phyloP scores from a whole-genome alignment of 768 basidiomycete genomes.

The Trametes maxima region DNA sequence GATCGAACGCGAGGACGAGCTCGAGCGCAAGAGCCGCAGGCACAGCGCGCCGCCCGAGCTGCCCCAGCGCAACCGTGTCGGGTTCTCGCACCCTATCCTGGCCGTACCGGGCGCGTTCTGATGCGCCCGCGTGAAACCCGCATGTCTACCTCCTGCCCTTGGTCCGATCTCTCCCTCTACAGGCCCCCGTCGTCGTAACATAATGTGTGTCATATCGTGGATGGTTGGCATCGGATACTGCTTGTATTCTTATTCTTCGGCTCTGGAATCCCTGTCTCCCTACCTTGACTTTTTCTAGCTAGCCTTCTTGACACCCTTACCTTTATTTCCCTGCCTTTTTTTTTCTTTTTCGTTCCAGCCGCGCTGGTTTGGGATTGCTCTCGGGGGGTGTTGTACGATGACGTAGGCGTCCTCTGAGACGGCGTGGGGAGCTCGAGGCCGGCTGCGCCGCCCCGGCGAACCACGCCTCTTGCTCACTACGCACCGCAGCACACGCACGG shows the following conservation, averaged over 20 bases:
- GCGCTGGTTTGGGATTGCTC: slow-evolving; percentile 16
- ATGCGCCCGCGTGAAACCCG: slow-evolving; percentile 15
- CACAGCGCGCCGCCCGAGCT: slow-evolving; percentile 69
- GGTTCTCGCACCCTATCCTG: slow-evolving; percentile 63
- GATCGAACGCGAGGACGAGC: slow-evolving; percentile 39
- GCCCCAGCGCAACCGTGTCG: slow-evolving; percentile 48
- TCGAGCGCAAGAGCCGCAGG: slow-evolving; percentile 41
- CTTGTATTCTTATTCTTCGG: slow-evolving; percentile 26
- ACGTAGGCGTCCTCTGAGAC: slow-evolving; percentile 15
- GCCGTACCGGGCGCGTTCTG: slow-evolving; percentile 62
- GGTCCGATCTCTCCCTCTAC: background rate
- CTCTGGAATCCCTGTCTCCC: slow-evolving; percentile 7
- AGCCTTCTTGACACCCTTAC: slow-evolving; percentile 9
- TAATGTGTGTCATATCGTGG: slow-evolving; percentile 21
- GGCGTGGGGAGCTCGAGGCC: slow-evolving; percentile 21
- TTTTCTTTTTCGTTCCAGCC: slow-evolving; percentile 17
- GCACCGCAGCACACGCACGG: background rate
- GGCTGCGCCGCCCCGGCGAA: slow-evolving; percentile 18
- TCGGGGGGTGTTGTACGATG: slow-evolving; percentile 24
- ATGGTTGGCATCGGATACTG: slow-evolving; percentile 23
- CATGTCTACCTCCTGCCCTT: background rate
- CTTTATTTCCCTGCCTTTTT: slow-evolving; percentile 1
- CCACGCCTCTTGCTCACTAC: slow-evolving; percentile 12
- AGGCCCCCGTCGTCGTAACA: slow-evolving; percentile 8
- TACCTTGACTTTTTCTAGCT: background rate